Evolutionary conservation across 1,139 yeast genomes (phyloP), one percentile per base, ranked within the genome.

Genomic region (Yamadazyma songkhlaensis): DNA sequence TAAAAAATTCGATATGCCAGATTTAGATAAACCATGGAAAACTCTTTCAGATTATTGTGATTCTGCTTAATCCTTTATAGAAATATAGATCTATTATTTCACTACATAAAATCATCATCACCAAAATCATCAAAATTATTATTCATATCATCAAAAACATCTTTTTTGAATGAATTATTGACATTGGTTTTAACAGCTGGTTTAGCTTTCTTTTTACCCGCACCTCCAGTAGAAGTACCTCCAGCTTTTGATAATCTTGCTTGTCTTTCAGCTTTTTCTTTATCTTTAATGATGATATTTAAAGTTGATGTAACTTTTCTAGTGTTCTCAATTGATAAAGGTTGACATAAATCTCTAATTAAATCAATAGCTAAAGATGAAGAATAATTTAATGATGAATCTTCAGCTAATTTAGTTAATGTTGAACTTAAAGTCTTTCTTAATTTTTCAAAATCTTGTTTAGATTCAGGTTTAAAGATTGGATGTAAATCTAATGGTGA

Each of bases 151-250:
- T 83, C 95, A 50, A 77, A 73, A 34, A 72, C 78, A 51, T 81
- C 81, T 55, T 85, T 89, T 66, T 85, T 84, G 75, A 86, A 87
- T 59, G 80, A 80, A 5, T 83, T 80, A 42, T 83, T 32, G 51
- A 84, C 77, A 57, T 85, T 82, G 36, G 90, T 79, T 51, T 86
- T 86, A 24, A 74, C 80, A 24, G 79, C 78, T 23, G 77, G 74
- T 72, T 88, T 89, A 46, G 82, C 90, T 78, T 90, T 89, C 80
- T 88, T 86, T 75, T 87, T 88, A 56, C 96, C 97, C 24, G 95
- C 92, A 59, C 97, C 95, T 55, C 94, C 95, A 32, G 94, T 84
- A 29, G 92, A 80, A 34, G 92, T 84, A 46, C 92, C 92, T 45
- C 92, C 92, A 33, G 88, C 76, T 59, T 81, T 83, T 54, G 83